These are phyloP conservation scores for Scutellaria barbata DNA, from an alignment of 257 asterid species.

Conservation along the genomic window DNA sequence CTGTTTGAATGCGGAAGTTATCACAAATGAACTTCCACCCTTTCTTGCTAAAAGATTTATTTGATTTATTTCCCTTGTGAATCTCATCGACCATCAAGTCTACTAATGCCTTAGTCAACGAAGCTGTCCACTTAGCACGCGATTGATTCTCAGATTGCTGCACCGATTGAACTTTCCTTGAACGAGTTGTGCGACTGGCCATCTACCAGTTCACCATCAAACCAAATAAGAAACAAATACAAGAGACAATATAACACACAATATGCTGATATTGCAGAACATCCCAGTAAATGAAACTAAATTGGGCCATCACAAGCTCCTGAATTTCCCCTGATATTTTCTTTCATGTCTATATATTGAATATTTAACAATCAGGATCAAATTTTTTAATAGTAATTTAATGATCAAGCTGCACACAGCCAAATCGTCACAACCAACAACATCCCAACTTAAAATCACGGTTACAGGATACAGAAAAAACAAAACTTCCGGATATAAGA, in stretches of 20 bases:
- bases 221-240: conserved; percentile 29
- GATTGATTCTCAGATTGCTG: conserved; percentile 63
- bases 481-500: neutral
- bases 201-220: conserved; percentile 48
- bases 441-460: neutral
- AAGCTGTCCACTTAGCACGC: conserved; percentile 82
- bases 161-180: conserved; percentile 43
- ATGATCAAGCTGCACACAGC: neutral
- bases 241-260: conserved; percentile 5
- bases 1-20: conserved; percentile 68
- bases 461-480: neutral
- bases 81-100: conserved; percentile 77
- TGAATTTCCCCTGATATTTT: neutral
- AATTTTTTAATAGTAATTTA: neutral
- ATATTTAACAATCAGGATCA: neutral
- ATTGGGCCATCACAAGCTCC: conserved; percentile 21
- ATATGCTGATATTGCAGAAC: conserved; percentile 1
- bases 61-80: conserved; percentile 58
- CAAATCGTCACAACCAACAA: neutral
- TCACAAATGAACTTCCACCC: conserved; percentile 80
- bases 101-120: conserved; percentile 58
- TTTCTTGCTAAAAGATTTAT: conserved; percentile 70
- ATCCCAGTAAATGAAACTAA: conserved; percentile 22
- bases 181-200: conserved; percentile 69
- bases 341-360: neutral